Conservation (phyloP, 768 basidiomycete species). For the Tubosaeta brunneosetosa region DNA sequence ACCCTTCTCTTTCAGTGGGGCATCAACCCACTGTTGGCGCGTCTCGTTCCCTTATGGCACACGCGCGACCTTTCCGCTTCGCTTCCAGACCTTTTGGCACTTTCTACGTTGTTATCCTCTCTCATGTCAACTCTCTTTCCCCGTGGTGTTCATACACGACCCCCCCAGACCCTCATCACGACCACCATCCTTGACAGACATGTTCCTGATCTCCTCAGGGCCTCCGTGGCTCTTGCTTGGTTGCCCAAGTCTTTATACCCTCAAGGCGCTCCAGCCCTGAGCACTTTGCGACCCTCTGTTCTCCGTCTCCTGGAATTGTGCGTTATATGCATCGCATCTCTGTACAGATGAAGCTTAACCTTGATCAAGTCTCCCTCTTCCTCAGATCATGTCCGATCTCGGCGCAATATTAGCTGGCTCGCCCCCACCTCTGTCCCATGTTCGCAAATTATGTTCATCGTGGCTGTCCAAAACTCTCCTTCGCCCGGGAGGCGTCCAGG, state of each 20-base stretch:
- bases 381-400: conserved; percentile 61
- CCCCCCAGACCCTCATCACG: conserved; percentile 56
- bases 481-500: conserved; percentile 64
- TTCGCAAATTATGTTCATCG: conserved; percentile 54
- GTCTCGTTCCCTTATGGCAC: conserved; percentile 38
- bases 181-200: conserved; percentile 58
- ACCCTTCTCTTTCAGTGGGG: conserved; percentile 74
- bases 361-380: conserved; percentile 48
- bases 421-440: conserved; percentile 42
- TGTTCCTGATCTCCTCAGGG: conserved; percentile 51
- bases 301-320: conserved; percentile 62
- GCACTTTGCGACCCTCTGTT: conserved; percentile 46
- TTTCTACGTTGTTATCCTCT: conserved; percentile 41
- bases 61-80: not conserved
- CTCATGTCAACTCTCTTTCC: conserved; percentile 53
- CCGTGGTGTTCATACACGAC: conserved; percentile 39
- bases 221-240: conserved; percentile 69
- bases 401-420: conserved; percentile 51
- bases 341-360: conserved; percentile 8
- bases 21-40: conserved; percentile 47
- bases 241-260: conserved; percentile 49
- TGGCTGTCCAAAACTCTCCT: conserved; percentile 68
- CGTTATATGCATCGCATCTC: conserved; percentile 29
- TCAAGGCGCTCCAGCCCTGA: conserved; percentile 36
- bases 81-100: conserved; percentile 33